These are phyloP conservation scores for Ophiobolus disseminans DNA, from an alignment of 2,329 filamentous ascomycete genomes.

Conservation along the genomic window DNA sequence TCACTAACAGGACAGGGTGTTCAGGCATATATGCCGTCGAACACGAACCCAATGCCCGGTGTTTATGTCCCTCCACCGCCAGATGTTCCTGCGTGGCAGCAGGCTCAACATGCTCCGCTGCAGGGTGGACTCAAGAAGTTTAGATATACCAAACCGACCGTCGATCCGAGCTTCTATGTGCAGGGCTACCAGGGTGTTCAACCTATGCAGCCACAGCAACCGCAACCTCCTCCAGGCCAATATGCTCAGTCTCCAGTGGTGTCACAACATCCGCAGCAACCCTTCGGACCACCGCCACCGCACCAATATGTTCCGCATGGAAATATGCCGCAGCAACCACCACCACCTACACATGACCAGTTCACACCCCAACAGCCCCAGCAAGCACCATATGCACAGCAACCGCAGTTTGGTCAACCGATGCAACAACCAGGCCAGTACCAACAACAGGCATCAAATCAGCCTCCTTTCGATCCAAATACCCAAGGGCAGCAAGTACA, in stretches of 20 bases:
- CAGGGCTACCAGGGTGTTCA: conserved; percentile 35
- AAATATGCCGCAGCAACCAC: conserved; percentile 15
- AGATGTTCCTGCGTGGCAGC: conserved; percentile 47
- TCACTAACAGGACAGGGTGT: conserved; percentile 43
- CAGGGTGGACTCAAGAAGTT: conserved; percentile 41
- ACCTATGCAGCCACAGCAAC: conserved; percentile 15
- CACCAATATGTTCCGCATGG: conserved; percentile 17
- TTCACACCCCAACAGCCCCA: conserved; percentile 25
- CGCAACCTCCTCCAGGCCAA: conserved; percentile 13
- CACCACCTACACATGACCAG: conserved; percentile 18
- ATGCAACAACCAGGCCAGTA: conserved; percentile 5
- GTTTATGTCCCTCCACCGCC: conserved; percentile 47
- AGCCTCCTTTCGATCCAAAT: conserved; percentile 1
- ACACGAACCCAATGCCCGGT: conserved; percentile 45
- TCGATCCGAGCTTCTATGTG: conserved; percentile 34
- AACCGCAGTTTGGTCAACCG: conserved; percentile 9
- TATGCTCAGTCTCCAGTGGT: conserved; percentile 17
- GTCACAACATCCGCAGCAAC: conserved; percentile 21
- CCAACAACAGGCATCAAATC: conserved; percentile 22
- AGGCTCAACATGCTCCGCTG: conserved; percentile 44
- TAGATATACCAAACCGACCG: conserved; percentile 38
- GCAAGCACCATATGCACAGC: conserved; percentile 7
- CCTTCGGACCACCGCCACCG: conserved; percentile 20
- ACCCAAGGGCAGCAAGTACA: not conserved
- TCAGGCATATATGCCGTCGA: conserved; percentile 43